Base-by-base conservation (phyloP, 495 filamentous ascomycete genomes). In the Aspergillus campestris region DNA sequence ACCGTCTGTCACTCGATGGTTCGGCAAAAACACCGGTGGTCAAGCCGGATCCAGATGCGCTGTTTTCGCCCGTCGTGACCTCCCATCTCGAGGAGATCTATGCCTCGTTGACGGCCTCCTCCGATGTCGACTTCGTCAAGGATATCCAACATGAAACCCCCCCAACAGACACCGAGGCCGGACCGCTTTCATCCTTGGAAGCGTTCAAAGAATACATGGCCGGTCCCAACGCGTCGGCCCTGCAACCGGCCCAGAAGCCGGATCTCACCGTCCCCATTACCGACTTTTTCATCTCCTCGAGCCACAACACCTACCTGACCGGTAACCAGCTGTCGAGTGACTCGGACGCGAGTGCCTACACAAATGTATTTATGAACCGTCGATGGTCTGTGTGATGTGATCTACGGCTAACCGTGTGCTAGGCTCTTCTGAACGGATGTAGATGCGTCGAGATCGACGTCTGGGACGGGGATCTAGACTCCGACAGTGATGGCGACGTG, bases 361-460 rank as follows among this genome's bases (percentile, higher is more conserved):
- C 78, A 50, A 83, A 83, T 57, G 89, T 92, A 57, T 59, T 24
- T 24, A 4, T 24, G 18, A 24, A 2, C 18, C 51, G 38, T 39
- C 32, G 8, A 35, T 35, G 28, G n/a, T 38, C 42, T 47, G 35
- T 45, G 44, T 31, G 13, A 14, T 45, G 44, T 31, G 13, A 14
- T 40, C 6, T 31, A 27, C 38, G 18, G 18, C 18, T 42, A 32
- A 46, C 27, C 24, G 9, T 8, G 13, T 41, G 29, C 32, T 51
- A 84, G 79, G 79, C 78, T 11, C 77, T 96, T 31, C 64, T 81
- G 8, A 75, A 81, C 15, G 88, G 91, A n/a, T 92, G 91, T 50
- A 80, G 91, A 12, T 95, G 88, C 48, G 86, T 96, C 41, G 91
- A 96, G 67, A 89, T 97, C 48, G 91, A 97, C 55, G 88, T 95